phyloP scores from a whole-genome alignment of 495 filamentous ascomycete genomes.

The Aspergillus ellipticus region DNA sequence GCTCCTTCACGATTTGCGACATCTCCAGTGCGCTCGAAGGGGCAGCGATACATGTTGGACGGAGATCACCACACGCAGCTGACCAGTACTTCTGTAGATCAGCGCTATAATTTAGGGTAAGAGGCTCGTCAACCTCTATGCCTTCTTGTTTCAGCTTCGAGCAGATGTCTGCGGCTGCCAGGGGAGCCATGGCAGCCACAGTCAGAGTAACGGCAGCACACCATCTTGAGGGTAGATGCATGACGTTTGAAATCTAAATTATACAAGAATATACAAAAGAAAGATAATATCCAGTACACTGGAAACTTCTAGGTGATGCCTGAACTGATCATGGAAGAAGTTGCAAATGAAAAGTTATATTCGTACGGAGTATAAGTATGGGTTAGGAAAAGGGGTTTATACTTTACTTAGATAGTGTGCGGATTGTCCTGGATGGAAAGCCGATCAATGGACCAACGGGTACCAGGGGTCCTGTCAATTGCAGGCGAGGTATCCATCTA shows the following conservation, averaged over 20 bases:
- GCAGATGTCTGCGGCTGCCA: slow-evolving; percentile 34
- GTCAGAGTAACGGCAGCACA: slow-evolving; percentile 17
- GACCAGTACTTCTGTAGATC: slow-evolving; percentile 40
- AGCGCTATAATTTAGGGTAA: slow-evolving; percentile 24
- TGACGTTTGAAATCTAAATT: slow-evolving; percentile 3
- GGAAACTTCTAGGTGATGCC: too few relatives aligned
- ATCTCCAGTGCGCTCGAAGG: slow-evolving; percentile 37
- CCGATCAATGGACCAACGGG: too few relatives aligned
- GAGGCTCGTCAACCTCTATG: slow-evolving; percentile 27
- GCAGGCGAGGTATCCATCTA: too few relatives aligned
- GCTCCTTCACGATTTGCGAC: slow-evolving; percentile 33
- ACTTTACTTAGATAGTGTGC: too few relatives aligned
- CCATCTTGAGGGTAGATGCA: slow-evolving; percentile 22
- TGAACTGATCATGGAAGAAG: too few relatives aligned
- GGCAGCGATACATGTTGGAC: slow-evolving; percentile 38
- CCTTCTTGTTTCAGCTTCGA: slow-evolving; percentile 27
- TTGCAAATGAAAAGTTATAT: too few relatives aligned
- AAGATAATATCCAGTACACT: too few relatives aligned
- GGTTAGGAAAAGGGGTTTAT: too few relatives aligned
- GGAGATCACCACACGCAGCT: slow-evolving; percentile 35
- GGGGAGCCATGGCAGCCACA: slow-evolving; percentile 17
- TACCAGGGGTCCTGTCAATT: too few relatives aligned
- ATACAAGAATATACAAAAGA: not conserved
- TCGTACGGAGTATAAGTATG: too few relatives aligned
- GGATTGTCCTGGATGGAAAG: too few relatives aligned